Evolutionary conservation across 306 rosid species (phyloP).

Genomic region (Spatholobus suberectus): DNA sequence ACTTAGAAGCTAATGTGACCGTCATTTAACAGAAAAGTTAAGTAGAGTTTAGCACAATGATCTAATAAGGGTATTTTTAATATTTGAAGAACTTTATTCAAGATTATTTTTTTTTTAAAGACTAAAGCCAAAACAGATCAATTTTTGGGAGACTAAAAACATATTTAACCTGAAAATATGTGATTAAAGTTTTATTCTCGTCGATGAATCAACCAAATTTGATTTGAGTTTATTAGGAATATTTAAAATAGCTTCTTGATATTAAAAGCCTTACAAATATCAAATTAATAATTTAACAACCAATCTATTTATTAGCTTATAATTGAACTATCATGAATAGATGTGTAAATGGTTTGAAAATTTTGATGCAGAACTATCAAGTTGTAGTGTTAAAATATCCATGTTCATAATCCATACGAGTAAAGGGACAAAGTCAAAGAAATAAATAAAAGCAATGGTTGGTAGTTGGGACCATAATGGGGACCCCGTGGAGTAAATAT

Average conservation of each 20-base stretch:
- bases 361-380: background rate
- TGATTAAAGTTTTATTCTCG: too few relatives aligned
- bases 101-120: too few relatives aligned
- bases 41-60: too few relatives aligned
- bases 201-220: background rate
- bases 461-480: conserved; percentile 10
- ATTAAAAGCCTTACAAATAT: background rate
- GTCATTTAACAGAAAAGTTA: too few relatives aligned
- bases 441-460: conserved; percentile 31
- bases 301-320: background rate
- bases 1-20: too few relatives aligned
- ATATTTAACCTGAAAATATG: too few relatives aligned
- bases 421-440: background rate
- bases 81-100: too few relatives aligned
- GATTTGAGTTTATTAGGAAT: background rate
- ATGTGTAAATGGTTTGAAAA: background rate
- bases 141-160: too few relatives aligned
- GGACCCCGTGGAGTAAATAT: conserved; percentile 34
- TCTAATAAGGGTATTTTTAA: too few relatives aligned
- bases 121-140: too few relatives aligned
- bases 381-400: background rate
- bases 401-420: background rate
- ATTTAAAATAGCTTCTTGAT: background rate
- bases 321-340: background rate
- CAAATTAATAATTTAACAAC: background rate